These are phyloP conservation scores for Talaromyces sp. DNA, from an alignment of 2,329 filamentous ascomycete genomes.

Conservation along the genomic window DNA sequence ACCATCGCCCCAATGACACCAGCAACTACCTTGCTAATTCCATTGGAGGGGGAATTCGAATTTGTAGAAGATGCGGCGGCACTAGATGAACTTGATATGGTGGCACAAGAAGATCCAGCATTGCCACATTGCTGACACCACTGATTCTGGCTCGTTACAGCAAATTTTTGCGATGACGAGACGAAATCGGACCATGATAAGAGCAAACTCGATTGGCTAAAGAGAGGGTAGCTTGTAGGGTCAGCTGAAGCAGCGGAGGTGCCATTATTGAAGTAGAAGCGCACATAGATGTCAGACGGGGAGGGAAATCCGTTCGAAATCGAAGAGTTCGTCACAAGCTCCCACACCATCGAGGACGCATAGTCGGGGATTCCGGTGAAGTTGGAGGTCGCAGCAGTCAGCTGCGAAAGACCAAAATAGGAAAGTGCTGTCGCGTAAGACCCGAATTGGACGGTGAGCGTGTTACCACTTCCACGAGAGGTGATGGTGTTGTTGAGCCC, in stretches of 20 bases:
- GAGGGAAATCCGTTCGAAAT: conserved; percentile 39
- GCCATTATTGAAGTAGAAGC: conserved; percentile 64
- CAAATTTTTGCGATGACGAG: conserved; percentile 61
- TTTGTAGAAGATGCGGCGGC: conserved; percentile 14
- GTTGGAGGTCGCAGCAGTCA: conserved; percentile 52
- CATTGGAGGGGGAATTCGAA: conserved; percentile 26
- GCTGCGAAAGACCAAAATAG: conserved; percentile 60
- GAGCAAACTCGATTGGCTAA: conserved; percentile 55
- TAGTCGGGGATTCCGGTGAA: conserved; percentile 80
- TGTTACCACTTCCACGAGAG: conserved; percentile 35
- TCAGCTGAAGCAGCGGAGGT: conserved; percentile 48
- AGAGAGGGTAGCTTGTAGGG: conserved; percentile 59
- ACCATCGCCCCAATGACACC: conserved; percentile 77
- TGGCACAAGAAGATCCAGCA: conserved; percentile 58
- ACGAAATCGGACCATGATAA: conserved; percentile 71
- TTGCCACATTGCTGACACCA: conserved; percentile 80
- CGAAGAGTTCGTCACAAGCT: conserved; percentile 56
- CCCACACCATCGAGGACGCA: conserved; percentile 76
- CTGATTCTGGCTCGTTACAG: conserved; percentile 60
- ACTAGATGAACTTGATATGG: conserved; percentile 16
- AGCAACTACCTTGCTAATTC: conserved; percentile 68
- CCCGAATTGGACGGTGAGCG: conserved; percentile 58
- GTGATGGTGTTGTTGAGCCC: conserved; percentile 44
- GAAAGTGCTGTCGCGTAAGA: conserved; percentile 61
- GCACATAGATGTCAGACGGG: conserved; percentile 54